phyloP scores from a whole-genome alignment of 805 yeast genomes.

The Saturnispora bothae region DNA sequence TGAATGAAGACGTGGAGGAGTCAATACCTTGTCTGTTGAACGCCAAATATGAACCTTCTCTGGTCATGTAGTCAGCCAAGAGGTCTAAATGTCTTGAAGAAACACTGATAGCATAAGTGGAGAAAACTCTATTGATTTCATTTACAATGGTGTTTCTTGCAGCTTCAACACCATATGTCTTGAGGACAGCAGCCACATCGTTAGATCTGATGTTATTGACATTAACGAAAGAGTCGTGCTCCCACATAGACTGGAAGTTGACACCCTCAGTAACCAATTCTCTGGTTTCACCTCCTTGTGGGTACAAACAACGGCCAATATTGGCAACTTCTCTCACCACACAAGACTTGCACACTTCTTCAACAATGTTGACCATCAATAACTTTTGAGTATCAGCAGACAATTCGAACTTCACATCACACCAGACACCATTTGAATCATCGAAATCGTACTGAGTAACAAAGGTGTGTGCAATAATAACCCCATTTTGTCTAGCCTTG shows the following conservation, averaged over 20 bases:
- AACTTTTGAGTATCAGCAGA: conserved; percentile 83
- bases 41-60: conserved; percentile 94
- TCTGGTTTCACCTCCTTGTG: conserved; percentile 62
- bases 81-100: conserved; percentile 90
- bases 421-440: conserved; percentile 82
- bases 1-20: conserved; percentile 86
- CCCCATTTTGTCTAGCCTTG: conserved; percentile 76
- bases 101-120: conserved; percentile 90
- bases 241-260: conserved; percentile 97
- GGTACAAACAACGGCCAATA: conserved; percentile 89
- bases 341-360: conserved; percentile 77
- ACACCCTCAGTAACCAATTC: conserved; percentile 94
- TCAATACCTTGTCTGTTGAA: conserved; percentile 98
- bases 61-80: conserved; percentile 98
- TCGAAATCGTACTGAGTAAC: conserved; percentile 81
- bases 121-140: conserved; percentile 92
- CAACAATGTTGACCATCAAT: conserved; percentile 94
- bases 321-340: conserved; percentile 88
- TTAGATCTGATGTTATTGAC: conserved; percentile 85
- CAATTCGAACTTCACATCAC: conserved; percentile 77
- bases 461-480: conserved; percentile 60
- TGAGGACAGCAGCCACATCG: conserved; percentile 84
- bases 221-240: conserved; percentile 83
- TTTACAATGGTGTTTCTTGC: conserved; percentile 95
- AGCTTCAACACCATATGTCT: conserved; percentile 96